phyloP scores from a whole-genome alignment of 305 asterid genomes.

The Caryopteris hybrid region DNA sequence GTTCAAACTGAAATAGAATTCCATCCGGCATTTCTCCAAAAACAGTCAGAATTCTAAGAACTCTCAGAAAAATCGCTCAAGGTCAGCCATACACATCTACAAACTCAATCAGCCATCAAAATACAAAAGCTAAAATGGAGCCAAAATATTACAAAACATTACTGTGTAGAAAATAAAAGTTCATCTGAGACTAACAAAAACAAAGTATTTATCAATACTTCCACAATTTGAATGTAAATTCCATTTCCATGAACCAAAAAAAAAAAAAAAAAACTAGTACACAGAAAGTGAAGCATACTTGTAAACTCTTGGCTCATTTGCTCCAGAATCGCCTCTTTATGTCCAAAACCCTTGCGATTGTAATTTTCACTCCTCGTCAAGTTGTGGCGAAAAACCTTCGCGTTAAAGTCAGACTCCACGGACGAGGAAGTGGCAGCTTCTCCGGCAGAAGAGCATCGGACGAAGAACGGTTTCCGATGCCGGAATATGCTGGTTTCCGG shows the following conservation, averaged over 20 bases:
- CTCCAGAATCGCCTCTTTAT: conserved; percentile 57
- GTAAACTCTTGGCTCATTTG: conserved; percentile 70
- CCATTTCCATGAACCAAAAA: background rate
- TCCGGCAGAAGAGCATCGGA: conserved; percentile 61
- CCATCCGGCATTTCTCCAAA: background rate
- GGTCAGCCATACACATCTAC: too few species aligned
- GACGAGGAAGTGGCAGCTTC: conserved; percentile 39
- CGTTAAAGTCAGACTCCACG: conserved; percentile 52
- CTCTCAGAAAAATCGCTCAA: background rate
- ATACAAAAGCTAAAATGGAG: background rate
- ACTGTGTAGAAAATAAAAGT: background rate
- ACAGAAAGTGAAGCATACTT: conserved; percentile 53
- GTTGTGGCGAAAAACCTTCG: conserved; percentile 62
- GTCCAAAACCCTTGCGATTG: conserved; percentile 82
- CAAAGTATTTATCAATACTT: background rate
- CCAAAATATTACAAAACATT: background rate
- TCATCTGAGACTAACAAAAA: background rate
- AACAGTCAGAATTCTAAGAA: background rate
- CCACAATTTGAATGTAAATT: background rate
- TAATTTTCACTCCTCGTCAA: conserved; percentile 74
- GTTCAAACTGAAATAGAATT: background rate
- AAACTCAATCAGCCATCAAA: too few species aligned
- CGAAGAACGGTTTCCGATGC: conserved; percentile 34
- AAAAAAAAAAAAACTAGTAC: background rate
- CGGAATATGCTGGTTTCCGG: conserved; percentile 49